Conservation (phyloP, 2,329 filamentous ascomycete species). For the Colletotrichum liriopes region DNA sequence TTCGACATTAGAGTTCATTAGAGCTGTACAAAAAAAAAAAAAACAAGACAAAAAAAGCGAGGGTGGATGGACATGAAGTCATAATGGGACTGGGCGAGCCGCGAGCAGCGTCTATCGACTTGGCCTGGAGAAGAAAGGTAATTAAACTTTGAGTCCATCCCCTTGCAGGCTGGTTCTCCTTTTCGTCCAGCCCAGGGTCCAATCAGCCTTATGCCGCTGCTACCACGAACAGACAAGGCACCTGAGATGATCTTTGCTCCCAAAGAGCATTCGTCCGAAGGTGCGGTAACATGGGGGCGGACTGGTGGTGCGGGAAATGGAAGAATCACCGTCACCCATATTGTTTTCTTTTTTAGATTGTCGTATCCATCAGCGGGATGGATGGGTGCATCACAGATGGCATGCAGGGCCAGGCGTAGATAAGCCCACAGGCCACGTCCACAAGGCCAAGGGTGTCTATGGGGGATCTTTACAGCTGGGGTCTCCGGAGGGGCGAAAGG, state of each 20-base stretch:
- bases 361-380: slow-evolving; percentile 23
- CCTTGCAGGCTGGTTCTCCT: slow-evolving; percentile 19
- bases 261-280: slow-evolving; percentile 23
- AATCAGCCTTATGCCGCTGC: slow-evolving; percentile 39
- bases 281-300: slow-evolving; percentile 35
- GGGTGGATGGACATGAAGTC: slow-evolving; percentile 15
- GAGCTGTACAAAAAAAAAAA: slow-evolving; percentile 8
- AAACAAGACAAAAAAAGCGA: not conserved
- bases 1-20: slow-evolving; percentile 21
- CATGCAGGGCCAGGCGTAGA: slow-evolving; percentile 13
- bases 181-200: slow-evolving; percentile 19
- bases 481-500: slow-evolving; percentile 2
- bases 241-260: slow-evolving; percentile 30
- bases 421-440: slow-evolving; percentile 12
- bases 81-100: slow-evolving; percentile 4
- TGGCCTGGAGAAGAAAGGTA: slow-evolving; percentile 9
- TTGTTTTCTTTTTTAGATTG: not conserved
- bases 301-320: slow-evolving; percentile 12
- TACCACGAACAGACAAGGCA: slow-evolving; percentile 29
- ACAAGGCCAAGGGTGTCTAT: slow-evolving; percentile 6
- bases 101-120: slow-evolving; percentile 7
- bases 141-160: slow-evolving; percentile 21
- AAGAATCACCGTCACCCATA: not conserved
- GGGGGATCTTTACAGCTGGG: not conserved
- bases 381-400: slow-evolving; percentile 14